Evolutionary conservation across 2,329 filamentous ascomycete genomes (phyloP), one percentile per base, ranked within the genome.

Genomic region (Scedosporium boydii): DNA sequence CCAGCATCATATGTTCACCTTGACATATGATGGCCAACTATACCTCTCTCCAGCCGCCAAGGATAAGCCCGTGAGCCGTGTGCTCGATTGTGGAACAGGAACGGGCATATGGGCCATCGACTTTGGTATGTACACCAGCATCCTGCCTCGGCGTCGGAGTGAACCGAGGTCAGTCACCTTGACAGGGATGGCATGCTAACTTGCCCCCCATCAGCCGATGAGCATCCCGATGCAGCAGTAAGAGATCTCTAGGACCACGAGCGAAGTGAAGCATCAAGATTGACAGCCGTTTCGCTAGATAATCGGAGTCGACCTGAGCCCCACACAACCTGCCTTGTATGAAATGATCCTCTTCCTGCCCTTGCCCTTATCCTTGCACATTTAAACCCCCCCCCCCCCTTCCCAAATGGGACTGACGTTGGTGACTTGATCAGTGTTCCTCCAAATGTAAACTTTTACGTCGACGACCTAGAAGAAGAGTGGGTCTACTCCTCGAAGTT

Each of bases 381-480:
- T 10, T 27, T n/a, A 6, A 3, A 6, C 23, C 16, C 9, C 16
- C n/a, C n/a, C n/a, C n/a, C n/a, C n/a, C n/a, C n/a, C n/a, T n/a
- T n/a, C n/a, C 53, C 23, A 18, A 29, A 10, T 21, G 44, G 16
- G n/a, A 23, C 44, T 48, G 44, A n/a, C 21, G 42, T 4, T 46
- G 16, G 18, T 21, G 10, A 18, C 6, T 18, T 48, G 1, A 55
- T 53, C 29, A 76, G 75, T 67, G 76, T 80, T 3, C 79, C 80
- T 2, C 73, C 77, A 0, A 83, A 84, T 59, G 74, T 81, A 3
- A 69, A 71, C 12, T 83, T 83, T 65, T 75, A 78, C 42, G 69
- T 80, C 57, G 77, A 79, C 63, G 75, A 79, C 63, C 64, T 74
- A 4, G 75, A 77, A 51, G 71, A 74, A 18, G 68, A 72, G 16